These are phyloP conservation scores for Ogataea naganishii DNA, from an alignment of 805 yeast species.

Conservation along the genomic window DNA sequence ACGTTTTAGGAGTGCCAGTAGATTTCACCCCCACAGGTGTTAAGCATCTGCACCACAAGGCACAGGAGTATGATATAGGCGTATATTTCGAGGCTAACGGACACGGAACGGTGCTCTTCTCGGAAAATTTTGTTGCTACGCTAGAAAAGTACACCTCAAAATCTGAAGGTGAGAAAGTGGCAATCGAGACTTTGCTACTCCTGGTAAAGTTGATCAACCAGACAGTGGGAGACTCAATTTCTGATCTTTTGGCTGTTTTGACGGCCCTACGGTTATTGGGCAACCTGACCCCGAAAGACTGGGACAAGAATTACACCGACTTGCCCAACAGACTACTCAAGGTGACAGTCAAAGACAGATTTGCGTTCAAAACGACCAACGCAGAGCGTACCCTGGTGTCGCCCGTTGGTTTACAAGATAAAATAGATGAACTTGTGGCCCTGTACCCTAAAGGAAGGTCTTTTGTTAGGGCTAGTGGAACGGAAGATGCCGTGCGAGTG, in stretches of 20 bases:
- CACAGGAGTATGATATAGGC: conserved; percentile 78
- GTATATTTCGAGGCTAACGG: conserved; percentile 98
- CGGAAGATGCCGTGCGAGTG: conserved; percentile 94
- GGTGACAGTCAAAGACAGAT: conserved; percentile 77
- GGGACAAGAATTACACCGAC: conserved; percentile 76
- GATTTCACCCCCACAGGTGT: conserved; percentile 93
- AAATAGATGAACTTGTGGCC: conserved; percentile 59
- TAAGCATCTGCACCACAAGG: conserved; percentile 91
- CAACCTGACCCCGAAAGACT: conserved; percentile 41
- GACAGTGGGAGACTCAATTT: conserved; percentile 96
- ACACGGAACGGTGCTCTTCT: conserved; percentile 93
- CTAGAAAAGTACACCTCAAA: conserved; percentile 28
- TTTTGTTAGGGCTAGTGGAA: conserved; percentile 94
- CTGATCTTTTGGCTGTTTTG: conserved; percentile 79
- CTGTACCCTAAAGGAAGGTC: conserved; percentile 61
- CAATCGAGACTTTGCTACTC: conserved; percentile 45
- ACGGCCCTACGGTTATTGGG: conserved; percentile 43
- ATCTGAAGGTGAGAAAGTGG: conserved; percentile 35
- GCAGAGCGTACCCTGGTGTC: conserved; percentile 77
- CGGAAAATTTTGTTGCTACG: conserved; percentile 37
- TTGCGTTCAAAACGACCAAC: conserved; percentile 71
- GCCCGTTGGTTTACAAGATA: conserved; percentile 69
- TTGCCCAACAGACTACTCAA: conserved; percentile 81
- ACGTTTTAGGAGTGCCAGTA: conserved; percentile 64
- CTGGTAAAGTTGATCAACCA: conserved; percentile 79